These are phyloP conservation scores for Tolypocladium amazonense DNA, from an alignment of 2,329 filamentous ascomycete species.

Conservation along the genomic window DNA sequence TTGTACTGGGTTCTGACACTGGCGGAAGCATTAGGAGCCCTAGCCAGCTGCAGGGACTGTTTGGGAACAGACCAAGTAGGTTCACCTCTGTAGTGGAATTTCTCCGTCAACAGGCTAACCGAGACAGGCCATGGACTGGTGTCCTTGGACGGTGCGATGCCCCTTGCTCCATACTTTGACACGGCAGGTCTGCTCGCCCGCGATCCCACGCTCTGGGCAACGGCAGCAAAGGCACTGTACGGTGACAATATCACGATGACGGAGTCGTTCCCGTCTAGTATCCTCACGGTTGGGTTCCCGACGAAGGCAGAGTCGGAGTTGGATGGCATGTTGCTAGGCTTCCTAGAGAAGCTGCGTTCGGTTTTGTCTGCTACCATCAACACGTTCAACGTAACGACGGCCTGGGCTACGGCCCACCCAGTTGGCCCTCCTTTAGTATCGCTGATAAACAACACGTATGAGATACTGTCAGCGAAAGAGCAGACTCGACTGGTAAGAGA, in stretches of 20 bases:
- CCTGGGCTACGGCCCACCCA: neutral
- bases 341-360: neutral
- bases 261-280: slow-evolving; percentile 14
- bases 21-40: slow-evolving; percentile 35
- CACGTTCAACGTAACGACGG: neutral
- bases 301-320: slow-evolving; percentile 5
- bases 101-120: slow-evolving; percentile 2
- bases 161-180: slow-evolving; percentile 28
- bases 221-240: slow-evolving; percentile 19
- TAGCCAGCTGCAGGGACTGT: slow-evolving; percentile 30
- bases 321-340: neutral
- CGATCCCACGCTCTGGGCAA: slow-evolving; percentile 22
- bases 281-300: slow-evolving; percentile 20
- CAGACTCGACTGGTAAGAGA: slow-evolving; percentile 22
- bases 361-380: neutral
- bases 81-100: neutral
- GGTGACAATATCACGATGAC: slow-evolving; percentile 20
- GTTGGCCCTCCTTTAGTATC: slow-evolving; percentile 7
- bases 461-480: slow-evolving; percentile 23
- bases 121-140: slow-evolving; percentile 22
- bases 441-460: slow-evolving; percentile 22
- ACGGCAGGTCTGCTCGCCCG: slow-evolving; percentile 31
- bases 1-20: slow-evolving; percentile 33
- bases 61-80: slow-evolving; percentile 30
- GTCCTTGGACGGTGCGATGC: slow-evolving; percentile 25